These are phyloP conservation scores for Aureobasidium sp. DNA, from an alignment of 2,329 filamentous ascomycete genomes.

Conservation along the genomic window DNA sequence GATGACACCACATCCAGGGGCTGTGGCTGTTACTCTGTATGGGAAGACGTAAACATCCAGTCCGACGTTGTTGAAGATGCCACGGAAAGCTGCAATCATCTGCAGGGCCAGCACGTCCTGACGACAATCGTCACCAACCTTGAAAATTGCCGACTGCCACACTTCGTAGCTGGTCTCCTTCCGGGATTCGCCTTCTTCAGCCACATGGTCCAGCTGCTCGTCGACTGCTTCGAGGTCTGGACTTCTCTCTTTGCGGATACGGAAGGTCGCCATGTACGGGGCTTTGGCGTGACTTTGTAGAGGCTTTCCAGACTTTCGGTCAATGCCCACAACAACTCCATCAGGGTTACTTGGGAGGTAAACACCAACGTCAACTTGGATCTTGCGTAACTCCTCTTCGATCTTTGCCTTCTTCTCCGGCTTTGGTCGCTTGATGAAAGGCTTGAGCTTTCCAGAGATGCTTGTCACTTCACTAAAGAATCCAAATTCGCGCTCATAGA, in stretches of 20 bases:
- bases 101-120: conserved; percentile 95
- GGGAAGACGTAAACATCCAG: conserved; percentile 96
- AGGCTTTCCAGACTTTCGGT: conserved; percentile 94
- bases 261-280: conserved; percentile 97
- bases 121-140: conserved; percentile 95
- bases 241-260: conserved; percentile 71
- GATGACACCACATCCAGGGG: conserved; percentile 94
- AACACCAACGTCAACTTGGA: conserved; percentile 92
- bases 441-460: conserved; percentile 91
- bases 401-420: conserved; percentile 99
- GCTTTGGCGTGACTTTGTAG: conserved; percentile 97
- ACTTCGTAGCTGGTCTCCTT: conserved; percentile 64
- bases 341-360: conserved; percentile 97
- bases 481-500: conserved; percentile 91
- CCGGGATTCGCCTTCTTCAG: conserved; percentile 24
- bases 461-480: conserved; percentile 97
- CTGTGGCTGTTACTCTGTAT: conserved; percentile 93
- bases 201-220: conserved; percentile 22
- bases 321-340: conserved; percentile 93
- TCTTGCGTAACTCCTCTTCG: conserved; percentile 94
- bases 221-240: conserved; percentile 45
- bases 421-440: conserved; percentile 84
- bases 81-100: conserved; percentile 95
- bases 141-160: conserved; percentile 99
- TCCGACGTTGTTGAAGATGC: conserved; percentile 91